Base-by-base conservation (phyloP, 352 stramenopile genomes). In the Phytophthora meadii region DNA sequence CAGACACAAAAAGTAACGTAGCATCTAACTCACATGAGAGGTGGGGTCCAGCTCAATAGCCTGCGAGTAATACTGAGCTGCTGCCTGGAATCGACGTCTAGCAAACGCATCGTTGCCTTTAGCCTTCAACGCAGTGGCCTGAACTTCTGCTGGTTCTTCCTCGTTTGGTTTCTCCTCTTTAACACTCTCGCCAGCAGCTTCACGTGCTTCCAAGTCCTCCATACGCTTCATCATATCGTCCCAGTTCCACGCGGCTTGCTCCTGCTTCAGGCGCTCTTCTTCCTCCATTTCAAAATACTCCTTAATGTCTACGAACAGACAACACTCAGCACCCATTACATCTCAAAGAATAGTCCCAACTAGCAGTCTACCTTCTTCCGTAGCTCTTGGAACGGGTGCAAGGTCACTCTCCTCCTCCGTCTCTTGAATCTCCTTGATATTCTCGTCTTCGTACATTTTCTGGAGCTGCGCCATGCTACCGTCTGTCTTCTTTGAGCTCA, bases 221-320 rank as follows among this genome's bases (percentile, higher is more conserved):
- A 96, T 92, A 39, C 86, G 83, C 56, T 87, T 86, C 86, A 96
- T 94, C 62, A 90, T 80, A 1, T 94, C 86, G 50, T 96, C 84
- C 88, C 88, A 96, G 39, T 84, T 78, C 88, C 88, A 96, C 22
- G 62, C 53, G 1, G 79, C 74, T 15, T 84, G 63, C 44, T 90
- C 87, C 39, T 91, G 79, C 34, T 87, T 82, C 5, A 72, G 55
- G 22, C 81, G 79, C 58, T 96, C 86, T 44, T 94, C 80, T 62
- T 92, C 81, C 61, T 96, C 86, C 37, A 96, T 66, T 52, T 94
- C 88, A 71, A 96, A 96, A 52, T 84, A 96, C 50, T 89, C 79
- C 25, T 85, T 79, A 11, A 93, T 74, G 30, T 96, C 88, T 92
- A 27, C 22, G 2, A 55, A 53, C 40, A 46, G 8, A 1, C 28